phyloP scores from a whole-genome alignment of 225 moss, liverwort and hornwort genomes.

The Lunularia cruciata region DNA sequence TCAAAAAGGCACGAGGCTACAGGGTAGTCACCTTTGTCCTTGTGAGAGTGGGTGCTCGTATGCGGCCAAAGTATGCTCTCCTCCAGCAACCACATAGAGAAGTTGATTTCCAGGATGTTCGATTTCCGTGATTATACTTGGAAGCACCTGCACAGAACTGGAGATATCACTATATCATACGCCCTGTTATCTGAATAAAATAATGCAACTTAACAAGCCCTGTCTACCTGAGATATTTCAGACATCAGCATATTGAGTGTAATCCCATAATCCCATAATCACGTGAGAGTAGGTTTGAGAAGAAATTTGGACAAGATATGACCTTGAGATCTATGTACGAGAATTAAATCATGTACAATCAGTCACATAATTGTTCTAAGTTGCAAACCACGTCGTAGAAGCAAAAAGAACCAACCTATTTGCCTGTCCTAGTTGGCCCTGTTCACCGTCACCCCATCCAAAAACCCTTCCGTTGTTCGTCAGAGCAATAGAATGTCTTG shows the following conservation, averaged over 20 bases:
- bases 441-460: constrained; percentile 78
- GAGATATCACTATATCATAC: constrained; percentile 3
- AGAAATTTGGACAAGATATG: too few species aligned
- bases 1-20: not conserved
- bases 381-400: too few species aligned
- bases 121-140: constrained; percentile 51
- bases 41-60: constrained; percentile 27
- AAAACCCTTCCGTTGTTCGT: constrained; percentile 52
- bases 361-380: too few species aligned
- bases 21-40: constrained; percentile 20
- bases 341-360: too few species aligned
- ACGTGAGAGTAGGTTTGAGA: too few species aligned
- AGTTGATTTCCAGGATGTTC: constrained; percentile 54
- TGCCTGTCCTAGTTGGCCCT: constrained; percentile 62
- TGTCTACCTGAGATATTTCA: not conserved
- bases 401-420: constrained; percentile 46
- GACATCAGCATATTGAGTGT: not conserved
- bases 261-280: too few species aligned
- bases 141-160: constrained; percentile 58
- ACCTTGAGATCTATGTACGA: too few species aligned
- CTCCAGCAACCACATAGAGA: constrained; percentile 76
- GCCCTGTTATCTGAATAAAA: not conserved
- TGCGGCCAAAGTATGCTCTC: constrained; percentile 73
- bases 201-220: not conserved
- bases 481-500: constrained; percentile 64